Evolutionary conservation across 139 green algal genomes (phyloP).

Genomic region (Closterium sp.): DNA sequence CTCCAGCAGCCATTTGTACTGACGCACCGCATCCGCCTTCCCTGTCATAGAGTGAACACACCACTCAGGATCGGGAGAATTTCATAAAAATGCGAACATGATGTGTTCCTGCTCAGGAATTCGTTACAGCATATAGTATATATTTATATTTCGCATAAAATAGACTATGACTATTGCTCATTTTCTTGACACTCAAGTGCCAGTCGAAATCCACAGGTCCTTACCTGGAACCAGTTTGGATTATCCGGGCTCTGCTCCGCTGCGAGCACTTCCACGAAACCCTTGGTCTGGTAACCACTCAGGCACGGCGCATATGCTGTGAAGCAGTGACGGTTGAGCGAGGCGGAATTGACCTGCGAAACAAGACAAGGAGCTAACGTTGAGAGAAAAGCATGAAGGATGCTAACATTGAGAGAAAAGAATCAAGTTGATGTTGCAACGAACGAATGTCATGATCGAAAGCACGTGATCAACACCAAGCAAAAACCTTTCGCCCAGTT

Average conservation of each 20-base stretch:
- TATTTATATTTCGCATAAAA: too few species aligned
- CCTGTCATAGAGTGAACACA: conserved; percentile 57
- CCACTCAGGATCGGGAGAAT: too few species aligned
- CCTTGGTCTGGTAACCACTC: conserved; percentile 69
- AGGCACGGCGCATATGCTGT: conserved; percentile 95
- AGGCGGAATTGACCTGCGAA: conserved; percentile 97
- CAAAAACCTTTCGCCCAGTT: too few species aligned
- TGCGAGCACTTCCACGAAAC: conserved; percentile 98
- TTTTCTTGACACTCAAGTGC: too few species aligned
- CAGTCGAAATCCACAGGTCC: too few species aligned
- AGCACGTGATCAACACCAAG: too few species aligned
- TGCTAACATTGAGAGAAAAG: too few species aligned
- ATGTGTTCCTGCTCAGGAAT: not conserved
- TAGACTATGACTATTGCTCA: too few species aligned
- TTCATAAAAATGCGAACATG: not conserved
- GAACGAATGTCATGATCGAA: too few species aligned
- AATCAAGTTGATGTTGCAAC: too few species aligned
- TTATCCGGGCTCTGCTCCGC: conserved; percentile 85
- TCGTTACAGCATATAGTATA: not conserved
- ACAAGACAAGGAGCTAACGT: too few species aligned
- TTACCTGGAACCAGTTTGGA: conserved; percentile 86
- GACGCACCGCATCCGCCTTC: conserved; percentile 95
- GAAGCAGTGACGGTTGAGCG: conserved; percentile 95
- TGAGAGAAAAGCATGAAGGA: too few species aligned
- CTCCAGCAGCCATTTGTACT: conserved; percentile 99